Base-by-base conservation (phyloP, 1,284 basidiomycete genomes). In the Tremellales sp. region DNA sequence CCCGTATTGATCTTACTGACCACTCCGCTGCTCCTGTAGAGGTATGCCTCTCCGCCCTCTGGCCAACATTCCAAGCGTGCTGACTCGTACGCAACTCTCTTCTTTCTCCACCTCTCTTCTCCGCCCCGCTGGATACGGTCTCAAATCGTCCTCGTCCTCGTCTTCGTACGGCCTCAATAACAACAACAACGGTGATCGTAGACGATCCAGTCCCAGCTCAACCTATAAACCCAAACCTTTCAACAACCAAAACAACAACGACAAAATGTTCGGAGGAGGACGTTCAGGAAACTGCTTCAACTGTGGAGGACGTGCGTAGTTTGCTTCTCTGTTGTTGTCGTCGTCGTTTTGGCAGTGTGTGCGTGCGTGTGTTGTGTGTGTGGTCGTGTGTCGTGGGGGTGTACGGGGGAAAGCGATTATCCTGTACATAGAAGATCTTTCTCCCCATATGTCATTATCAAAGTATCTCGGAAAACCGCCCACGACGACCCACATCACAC, bases 241-340 rank as follows among this genome's bases (percentile, higher is more conserved):
- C 22, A 39, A 40, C 40, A 44, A 37, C 16, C 37, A 46, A 48
- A 35, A 45, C 43, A 28, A 49, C 36, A 54, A 38, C 52, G 56
- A 49, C 50, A 58, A 48, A 57, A 66, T 67, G 64, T 68, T 61
- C 65, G 64, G 65, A 44, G 56, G 35, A 48, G 51, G 53, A 48
- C 60, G 63, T 55, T 58, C 60, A 45, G 61, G 61, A 50, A 67
- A 66, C 57, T 71, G 69, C 58, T 71, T 71, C 65, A 71, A 71
- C 64, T 71, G 69, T 60, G 69, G 69, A 54, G 57, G 58, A 51
- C 63, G 69, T 70, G 61, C 51, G 68, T 68, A 53, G 56, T 45
- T 48, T 48, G 43, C 43, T 36, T 59, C 46, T 52, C 46, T 47
- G 42, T 51, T 40, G 45, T 48, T 47, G 47, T 40, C n/a, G n/a